phyloP scores from a whole-genome alignment of 345 rosid genomes.

The Raphanus raphanistrum region DNA sequence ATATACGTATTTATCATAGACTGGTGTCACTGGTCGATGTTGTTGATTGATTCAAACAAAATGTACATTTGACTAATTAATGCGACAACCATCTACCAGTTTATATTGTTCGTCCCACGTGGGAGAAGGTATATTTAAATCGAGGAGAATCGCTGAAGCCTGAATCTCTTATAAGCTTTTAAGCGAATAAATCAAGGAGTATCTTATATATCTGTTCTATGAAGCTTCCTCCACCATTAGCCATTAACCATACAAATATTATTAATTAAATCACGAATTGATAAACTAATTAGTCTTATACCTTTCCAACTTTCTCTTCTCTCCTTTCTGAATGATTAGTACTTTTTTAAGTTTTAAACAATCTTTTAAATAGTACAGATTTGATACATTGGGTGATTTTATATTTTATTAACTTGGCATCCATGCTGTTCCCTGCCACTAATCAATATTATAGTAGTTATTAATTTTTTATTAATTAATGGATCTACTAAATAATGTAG shows the following conservation, averaged over 20 bases:
- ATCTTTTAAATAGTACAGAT: conserved; percentile 25
- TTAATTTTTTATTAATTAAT: background rate
- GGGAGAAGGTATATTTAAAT: conserved; percentile 22
- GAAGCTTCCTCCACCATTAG: conserved; percentile 25
- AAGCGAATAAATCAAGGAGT: conserved; percentile 11
- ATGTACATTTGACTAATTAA: background rate
- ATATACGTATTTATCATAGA: background rate
- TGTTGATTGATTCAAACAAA: background rate
- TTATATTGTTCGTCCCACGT: conserved; percentile 26
- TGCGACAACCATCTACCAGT: background rate
- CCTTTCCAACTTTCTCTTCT: conserved; percentile 27
- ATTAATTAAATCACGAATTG: conserved; percentile 16
- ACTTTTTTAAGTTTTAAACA: conserved; percentile 2
- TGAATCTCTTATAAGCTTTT: conserved; percentile 26
- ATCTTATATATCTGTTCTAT: conserved; percentile 10
- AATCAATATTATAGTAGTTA: background rate
- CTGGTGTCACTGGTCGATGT: background rate
- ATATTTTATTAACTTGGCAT: conserved; percentile 15
- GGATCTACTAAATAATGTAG: background rate
- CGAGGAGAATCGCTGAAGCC: conserved; percentile 11
- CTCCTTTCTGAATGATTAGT: conserved; percentile 26
- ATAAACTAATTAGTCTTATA: conserved; percentile 17
- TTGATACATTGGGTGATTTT: conserved; percentile 34
- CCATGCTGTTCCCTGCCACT: conserved; percentile 27
- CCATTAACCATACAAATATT: conserved; percentile 8